Base-by-base conservation (phyloP, 1,139 yeast species). In the Suzukiozyma palmioleophila region DNA sequence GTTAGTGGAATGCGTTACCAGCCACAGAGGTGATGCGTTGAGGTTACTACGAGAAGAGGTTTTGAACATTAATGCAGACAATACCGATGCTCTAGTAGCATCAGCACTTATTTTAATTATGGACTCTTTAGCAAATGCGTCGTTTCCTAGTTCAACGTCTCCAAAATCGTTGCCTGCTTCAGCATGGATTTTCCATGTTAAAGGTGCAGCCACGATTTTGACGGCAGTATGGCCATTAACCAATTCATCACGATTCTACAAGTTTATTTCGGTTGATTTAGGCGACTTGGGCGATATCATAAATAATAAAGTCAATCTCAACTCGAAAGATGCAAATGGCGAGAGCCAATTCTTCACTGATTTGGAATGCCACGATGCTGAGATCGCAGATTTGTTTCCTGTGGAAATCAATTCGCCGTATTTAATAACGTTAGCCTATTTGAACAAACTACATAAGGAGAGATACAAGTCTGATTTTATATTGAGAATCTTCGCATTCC, bases 161-260 rank as follows among this genome's bases (percentile, higher is more conserved):
- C 75, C 75, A 3, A 80, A 79, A 49, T 77, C 87, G 4, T 64
- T 89, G 40, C 95, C 96, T 1, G 92, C 97, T 1, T 82, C 92
- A 7, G 96, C 97, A 0, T 90, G 97, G 97, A 82, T 90, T 42
- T 92, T 88, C 67, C 97, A 90, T 56, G 97, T 90, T 11, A 86
- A 94, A 52, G 97, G 97, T 16, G 96, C 97, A 0, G 96, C 96
- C 3, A 90, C 97, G 0, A 90, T 90, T 36, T 68, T 90, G 41
- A 85, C 96, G 1, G 95, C 97, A 1, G 96, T 89, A 12, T 89
- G 97, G 86, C 96, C 96, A 3, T 67, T 89, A 40, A 87, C 94
- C 12, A 90, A 85, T 47, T 73, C 81, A 7, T 82, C 88, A 11
- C 61, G 88, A 38, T 84, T 84, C 57, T 79, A 81, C 58, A 81